Evolutionary conservation across 2,329 filamentous ascomycete genomes (phyloP).

Genomic region (Bertia moriformis): DNA sequence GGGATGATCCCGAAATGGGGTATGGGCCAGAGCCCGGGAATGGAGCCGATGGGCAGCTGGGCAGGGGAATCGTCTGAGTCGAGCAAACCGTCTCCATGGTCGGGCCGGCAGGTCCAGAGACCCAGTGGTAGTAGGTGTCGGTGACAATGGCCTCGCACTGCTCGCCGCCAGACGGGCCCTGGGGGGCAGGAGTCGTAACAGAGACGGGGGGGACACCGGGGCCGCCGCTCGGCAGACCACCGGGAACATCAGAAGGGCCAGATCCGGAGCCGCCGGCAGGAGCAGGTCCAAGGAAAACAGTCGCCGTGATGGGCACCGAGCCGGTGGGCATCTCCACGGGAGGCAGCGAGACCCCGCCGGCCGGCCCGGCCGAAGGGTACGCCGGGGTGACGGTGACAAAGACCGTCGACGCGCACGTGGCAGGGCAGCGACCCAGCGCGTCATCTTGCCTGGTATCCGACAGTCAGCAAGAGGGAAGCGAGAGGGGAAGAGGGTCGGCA

Average conservation of each 20-base stretch:
- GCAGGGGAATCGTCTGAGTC: background rate
- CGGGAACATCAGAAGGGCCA: too few relatives aligned
- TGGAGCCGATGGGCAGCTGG: too few relatives aligned
- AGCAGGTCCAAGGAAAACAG: background rate
- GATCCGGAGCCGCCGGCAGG: too few relatives aligned
- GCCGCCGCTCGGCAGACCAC: too few relatives aligned
- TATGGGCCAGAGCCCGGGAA: too few relatives aligned
- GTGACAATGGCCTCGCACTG: background rate
- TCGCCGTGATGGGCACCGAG: background rate
- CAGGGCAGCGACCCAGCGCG: constrained; percentile 5
- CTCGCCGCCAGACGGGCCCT: background rate
- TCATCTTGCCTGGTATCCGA: too few relatives aligned
- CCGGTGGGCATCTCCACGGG: constrained; percentile 3
- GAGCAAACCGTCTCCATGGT: background rate
- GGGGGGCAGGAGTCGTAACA: background rate
- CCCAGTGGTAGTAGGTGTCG: background rate
- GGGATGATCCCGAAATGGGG: too few relatives aligned
- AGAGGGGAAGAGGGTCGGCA: background rate
- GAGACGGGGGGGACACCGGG: too few relatives aligned
- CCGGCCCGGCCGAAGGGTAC: constrained; percentile 13
- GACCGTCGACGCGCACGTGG: constrained; percentile 18
- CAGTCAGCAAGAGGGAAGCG: constrained; percentile 16
- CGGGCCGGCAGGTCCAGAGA: background rate
- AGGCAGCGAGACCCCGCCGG: constrained; percentile 8
- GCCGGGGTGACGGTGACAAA: constrained; percentile 29